Evolutionary conservation across 805 yeast genomes (phyloP), one percentile per base, ranked within the genome.

Genomic region (fission yeast (Schizosaccharomyces pombe)): DNA sequence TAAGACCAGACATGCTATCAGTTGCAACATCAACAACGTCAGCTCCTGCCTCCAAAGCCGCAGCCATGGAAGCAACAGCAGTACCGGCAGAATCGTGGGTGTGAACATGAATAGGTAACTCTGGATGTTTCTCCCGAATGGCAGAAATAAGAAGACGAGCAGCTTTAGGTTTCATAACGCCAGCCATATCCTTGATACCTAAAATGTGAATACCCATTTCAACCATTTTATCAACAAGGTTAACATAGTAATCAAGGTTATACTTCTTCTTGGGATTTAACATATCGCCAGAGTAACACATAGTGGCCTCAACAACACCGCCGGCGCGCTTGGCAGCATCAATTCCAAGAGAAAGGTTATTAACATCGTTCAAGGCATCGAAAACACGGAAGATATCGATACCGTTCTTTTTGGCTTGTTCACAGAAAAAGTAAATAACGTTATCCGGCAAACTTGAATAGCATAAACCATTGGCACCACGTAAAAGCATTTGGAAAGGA

Each of bases 41-140:
- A 40, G 97, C 98, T 64, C 99, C 99, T 39, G 96, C 94, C 61
- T 73, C 68, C 19, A 96, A 96, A 67, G 87, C 81, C 3, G 91
- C 95, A 62, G 81, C 81, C 91, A 89, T 87, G 33, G 95, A 82
- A 49, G 96, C 89, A 60, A 91, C 95, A 70, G 94, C 99, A 56
- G 98, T 91, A 72, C 98, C 99, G 37, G 99, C 98, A 59, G 97
- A 87, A 71, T 91, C 99, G 70, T 91, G 99, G 34, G 97, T 87
- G 71, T 91, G 99, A 49, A 91, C 96, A 67, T 91, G 99, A 65
- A 91, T 91, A 62, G 97, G 96, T 65, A 91, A 74, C 64, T 85
- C 78, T 56, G 99, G 98, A 70, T 83, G 85, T 69, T 76, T 80
- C 57, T 75, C 77, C 71, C 98, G 79, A 62, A 91, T 78, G 30